Percentiles rank a stretch among this genome's conserved stretches.
phyloP scores from a whole-genome alignment of 2,329 filamentous ascomycete genomes.

The Aurifilum marmelostoma region DNA sequence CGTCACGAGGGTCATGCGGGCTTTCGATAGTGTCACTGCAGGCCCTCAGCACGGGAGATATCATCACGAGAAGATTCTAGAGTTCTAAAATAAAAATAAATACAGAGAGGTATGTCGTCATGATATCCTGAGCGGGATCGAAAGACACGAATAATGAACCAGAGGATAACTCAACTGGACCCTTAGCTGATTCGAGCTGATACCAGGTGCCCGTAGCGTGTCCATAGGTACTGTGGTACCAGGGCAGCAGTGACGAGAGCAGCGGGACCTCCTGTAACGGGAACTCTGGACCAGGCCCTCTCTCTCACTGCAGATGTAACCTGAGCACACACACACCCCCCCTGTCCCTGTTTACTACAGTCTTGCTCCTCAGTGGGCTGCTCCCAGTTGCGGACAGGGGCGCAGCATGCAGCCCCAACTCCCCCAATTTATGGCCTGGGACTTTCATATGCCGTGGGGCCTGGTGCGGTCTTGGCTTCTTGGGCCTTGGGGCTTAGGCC shows the following conservation, averaged over 20 bases:
- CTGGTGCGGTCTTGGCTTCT: neutral
- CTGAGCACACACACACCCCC: too few relatives aligned
- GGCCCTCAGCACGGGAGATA: constrained; percentile 7
- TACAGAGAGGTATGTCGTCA: constrained; percentile 18
- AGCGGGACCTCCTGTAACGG: constrained; percentile 1
- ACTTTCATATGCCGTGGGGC: constrained; percentile 6
- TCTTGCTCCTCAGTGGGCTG: neutral
- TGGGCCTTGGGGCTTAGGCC: neutral
- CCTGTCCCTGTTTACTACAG: neutral
- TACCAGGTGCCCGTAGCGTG: neutral
- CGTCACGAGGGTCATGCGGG: constrained; percentile 23
- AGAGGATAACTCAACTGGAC: neutral
- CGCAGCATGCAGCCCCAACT: constrained; percentile 13
- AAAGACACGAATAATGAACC: neutral
- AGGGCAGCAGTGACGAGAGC: neutral
- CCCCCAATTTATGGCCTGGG: constrained; percentile 3
- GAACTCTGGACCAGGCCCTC: neutral
- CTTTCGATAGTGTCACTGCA: constrained; percentile 23
- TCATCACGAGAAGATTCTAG: constrained; percentile 7
- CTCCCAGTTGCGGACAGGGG: neutral
- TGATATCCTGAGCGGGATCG: constrained; percentile 14
- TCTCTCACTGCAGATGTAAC: neutral
- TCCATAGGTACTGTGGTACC: neutral
- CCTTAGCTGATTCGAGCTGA: neutral
- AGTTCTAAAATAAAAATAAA: constrained; percentile 8